These are phyloP conservation scores for Myxozyma vanderwaltii DNA, from an alignment of 805 yeast genomes.

Conservation along the genomic window DNA sequence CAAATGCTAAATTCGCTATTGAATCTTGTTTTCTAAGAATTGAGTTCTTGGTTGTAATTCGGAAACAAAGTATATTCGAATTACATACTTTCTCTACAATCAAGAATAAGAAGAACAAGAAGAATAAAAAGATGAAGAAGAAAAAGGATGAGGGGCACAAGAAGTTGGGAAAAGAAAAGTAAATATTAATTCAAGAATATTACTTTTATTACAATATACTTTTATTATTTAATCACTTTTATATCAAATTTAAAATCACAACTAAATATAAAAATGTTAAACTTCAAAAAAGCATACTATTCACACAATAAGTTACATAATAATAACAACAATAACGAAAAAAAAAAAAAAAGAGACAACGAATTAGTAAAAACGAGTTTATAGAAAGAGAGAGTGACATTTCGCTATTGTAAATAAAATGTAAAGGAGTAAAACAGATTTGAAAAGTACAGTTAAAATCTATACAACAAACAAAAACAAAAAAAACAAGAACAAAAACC, in stretches of 20 bases:
- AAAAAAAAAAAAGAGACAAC: too few relatives aligned
- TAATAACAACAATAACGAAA: too few relatives aligned
- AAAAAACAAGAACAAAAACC: neutral
- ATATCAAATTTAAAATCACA: too few relatives aligned
- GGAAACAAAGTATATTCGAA: conserved; percentile 15
- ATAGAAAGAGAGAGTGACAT: too few relatives aligned
- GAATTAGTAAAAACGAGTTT: too few relatives aligned
- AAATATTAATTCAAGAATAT: too few relatives aligned
- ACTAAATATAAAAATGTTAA: neutral
- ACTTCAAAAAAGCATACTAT: too few relatives aligned
- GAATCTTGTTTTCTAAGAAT: conserved; percentile 26
- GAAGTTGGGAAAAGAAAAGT: too few relatives aligned
- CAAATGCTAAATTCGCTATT: conserved; percentile 22
- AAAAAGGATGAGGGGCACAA: too few relatives aligned
- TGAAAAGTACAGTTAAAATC: neutral
- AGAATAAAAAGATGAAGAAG: neutral
- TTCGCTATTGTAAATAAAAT: too few relatives aligned
- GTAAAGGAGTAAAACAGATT: neutral
- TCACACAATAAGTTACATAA: neutral
- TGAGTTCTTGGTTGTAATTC: conserved; percentile 2
- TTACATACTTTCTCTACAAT: neutral
- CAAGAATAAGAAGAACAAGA: neutral
- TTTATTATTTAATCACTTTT: too few relatives aligned
- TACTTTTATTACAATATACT: too few relatives aligned
- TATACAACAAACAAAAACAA: neutral